A percentile compares a stretch with the other conserved stretches of the same genome.
phyloP scores from a whole-genome alignment of 768 basidiomycete genomes.

The Galerina sulciceps region DNA sequence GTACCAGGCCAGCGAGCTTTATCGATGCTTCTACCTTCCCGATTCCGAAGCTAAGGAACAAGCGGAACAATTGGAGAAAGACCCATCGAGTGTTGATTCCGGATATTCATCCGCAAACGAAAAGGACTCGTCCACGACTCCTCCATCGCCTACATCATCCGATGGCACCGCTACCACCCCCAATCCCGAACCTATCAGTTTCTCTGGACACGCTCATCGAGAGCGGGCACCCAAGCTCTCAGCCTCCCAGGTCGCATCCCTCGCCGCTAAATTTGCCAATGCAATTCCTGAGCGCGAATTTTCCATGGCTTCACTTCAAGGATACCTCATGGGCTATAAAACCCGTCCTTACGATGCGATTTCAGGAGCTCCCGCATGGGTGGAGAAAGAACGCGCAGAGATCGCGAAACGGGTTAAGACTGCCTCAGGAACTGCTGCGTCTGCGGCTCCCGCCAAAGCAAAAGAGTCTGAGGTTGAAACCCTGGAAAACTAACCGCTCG shows the following conservation, averaged over 20 bases:
- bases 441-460: neutral
- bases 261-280: constrained; percentile 61
- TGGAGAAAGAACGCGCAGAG: constrained; percentile 45
- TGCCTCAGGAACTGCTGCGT: neutral
- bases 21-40: constrained; percentile 69
- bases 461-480: neutral
- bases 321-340: constrained; percentile 75
- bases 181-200: constrained; percentile 4
- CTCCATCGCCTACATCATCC: neutral
- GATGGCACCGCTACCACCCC: neutral
- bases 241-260: constrained; percentile 36
- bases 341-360: constrained; percentile 60
- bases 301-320: constrained; percentile 55
- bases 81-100: constrained; percentile 19
- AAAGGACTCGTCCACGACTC: constrained; percentile 15
- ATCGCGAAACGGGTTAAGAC: constrained; percentile 10
- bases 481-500: no score
- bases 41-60: constrained; percentile 28
- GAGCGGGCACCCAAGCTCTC: constrained; percentile 46
- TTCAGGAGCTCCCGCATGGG: constrained; percentile 47
- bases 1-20: constrained; percentile 70
- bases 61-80: constrained; percentile 11
- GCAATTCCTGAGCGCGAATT: constrained; percentile 52
- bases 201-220: constrained; percentile 30
- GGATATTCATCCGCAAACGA: constrained; percentile 26